A percentile compares a stretch with the other conserved stretches of the same genome.
phyloP scores from a whole-genome alignment of 306 rosid species.

The Oemleria cerasiformis region DNA sequence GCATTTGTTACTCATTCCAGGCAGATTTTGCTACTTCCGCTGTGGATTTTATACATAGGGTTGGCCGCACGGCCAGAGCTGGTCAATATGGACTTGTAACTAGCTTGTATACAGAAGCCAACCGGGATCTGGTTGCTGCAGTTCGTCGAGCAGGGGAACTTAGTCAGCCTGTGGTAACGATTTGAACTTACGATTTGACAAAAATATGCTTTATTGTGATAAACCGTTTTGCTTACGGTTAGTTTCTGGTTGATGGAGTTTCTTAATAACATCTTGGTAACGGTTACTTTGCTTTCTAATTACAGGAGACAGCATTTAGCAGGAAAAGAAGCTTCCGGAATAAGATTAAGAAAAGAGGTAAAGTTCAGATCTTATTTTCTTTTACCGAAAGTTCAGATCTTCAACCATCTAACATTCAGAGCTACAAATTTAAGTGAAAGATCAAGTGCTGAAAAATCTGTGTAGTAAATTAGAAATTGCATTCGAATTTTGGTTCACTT shows the following conservation, averaged over 20 bases:
- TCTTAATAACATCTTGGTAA: background rate
- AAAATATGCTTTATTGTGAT: background rate
- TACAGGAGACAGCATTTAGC: constrained; percentile 92
- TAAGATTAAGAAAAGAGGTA: constrained; percentile 77
- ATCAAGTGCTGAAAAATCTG: background rate
- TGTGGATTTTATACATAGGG: constrained; percentile 86
- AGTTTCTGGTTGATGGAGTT: background rate
- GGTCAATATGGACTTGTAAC: constrained; percentile 86
- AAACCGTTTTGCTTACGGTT: constrained; percentile 1
- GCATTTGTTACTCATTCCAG: constrained; percentile 46
- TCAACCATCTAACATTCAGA: background rate
- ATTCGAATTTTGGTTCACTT: background rate
- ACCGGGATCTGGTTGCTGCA: constrained; percentile 73
- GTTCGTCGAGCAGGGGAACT: constrained; percentile 73
- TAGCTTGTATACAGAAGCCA: constrained; percentile 74
- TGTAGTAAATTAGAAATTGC: background rate
- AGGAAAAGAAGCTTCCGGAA: constrained; percentile 92
- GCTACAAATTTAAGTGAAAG: background rate
- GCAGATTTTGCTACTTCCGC: constrained; percentile 94
- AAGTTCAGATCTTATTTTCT: background rate
- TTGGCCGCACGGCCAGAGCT: constrained; percentile 95
- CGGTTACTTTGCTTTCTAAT: constrained; percentile 16
- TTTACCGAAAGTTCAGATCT: background rate
- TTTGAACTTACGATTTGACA: constrained; percentile 4
- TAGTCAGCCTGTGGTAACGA: constrained; percentile 74